Evolutionary conservation across 495 filamentous ascomycete species (phyloP).

Genomic region (Halenospora varia): DNA sequence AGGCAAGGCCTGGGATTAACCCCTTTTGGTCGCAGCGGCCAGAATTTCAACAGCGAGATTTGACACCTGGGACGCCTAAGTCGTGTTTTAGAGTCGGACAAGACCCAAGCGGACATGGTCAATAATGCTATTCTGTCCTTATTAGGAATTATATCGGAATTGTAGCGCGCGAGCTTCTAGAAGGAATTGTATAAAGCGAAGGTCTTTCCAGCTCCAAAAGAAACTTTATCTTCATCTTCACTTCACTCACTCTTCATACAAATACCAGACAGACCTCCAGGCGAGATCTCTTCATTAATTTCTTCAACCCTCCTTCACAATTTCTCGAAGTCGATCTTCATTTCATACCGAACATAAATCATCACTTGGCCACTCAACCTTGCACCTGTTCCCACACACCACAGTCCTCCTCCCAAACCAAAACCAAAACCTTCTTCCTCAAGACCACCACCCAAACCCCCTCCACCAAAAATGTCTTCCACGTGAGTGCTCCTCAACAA

Average conservation of each 20-base stretch:
- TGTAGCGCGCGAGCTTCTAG: neutral
- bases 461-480: slow-evolving; percentile 22
- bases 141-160: neutral
- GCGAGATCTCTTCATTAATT: slow-evolving; percentile 9
- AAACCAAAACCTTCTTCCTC: too few species aligned
- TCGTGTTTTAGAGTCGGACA: slow-evolving; percentile 1
- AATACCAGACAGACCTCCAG: slow-evolving; percentile 11
- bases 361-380: slow-evolving; percentile 5
- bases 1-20: neutral
- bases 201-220: neutral
- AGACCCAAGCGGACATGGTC: neutral
- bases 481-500: neutral
- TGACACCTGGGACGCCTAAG: slow-evolving; percentile 7
- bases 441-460: neutral
- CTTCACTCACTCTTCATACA: slow-evolving; percentile 1
- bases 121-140: neutral
- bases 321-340: neutral
- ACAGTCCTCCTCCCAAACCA: too few species aligned
- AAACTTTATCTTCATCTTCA: slow-evolving; percentile 1
- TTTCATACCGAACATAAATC: neutral
- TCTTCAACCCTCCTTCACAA: neutral
- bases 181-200: slow-evolving; percentile 5
- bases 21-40: neutral
- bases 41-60: neutral
- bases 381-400: neutral